Base-by-base conservation (phyloP, 2,329 filamentous ascomycete species). In the Paecilomyces niveus region DNA sequence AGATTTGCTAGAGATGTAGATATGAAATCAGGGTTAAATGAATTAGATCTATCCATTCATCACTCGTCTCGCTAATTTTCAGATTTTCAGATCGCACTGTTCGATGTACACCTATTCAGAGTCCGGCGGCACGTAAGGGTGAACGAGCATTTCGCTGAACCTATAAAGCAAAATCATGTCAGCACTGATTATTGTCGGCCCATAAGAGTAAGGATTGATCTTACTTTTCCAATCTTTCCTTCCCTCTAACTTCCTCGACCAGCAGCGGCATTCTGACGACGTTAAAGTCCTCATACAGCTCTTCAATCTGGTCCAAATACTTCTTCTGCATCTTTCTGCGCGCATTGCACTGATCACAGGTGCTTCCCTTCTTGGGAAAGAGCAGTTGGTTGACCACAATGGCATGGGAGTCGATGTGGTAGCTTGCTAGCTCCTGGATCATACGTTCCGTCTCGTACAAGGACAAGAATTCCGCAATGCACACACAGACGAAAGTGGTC, bases 371-470 rank as follows among this genome's bases (percentile, higher is more conserved):
- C 75, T 89, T 90, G 18, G 94, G 94, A 79, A 96, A 99, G 58
- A 99, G 81, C 65, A 99, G 83, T 81, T 99, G 94, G 77, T 99
- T 99, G 69, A 99, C 94, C 53, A 99, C 94, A 73, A 99, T 97
- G 71, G 89, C 87, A 79, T 97, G 94, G 6, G 93, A 96, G 75
- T 99, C 94, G 73, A 99, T 99, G 70, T 88, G 82, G 78, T 96
- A 99, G 73, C 85, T 89, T 54, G 91, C 87, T 61, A 99, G 82
- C 80, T 99, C 94, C 81, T 99, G 94, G 68, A 99, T 97, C 94
- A 99, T 97, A 69, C 94, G 89, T 81, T 99, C 94, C 62, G 94
- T 99, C 83, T 99, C 94, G 80, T 99, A 99, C 56, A 99, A 83
- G 39, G 88, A 92, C 68, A 99, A 77, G 80, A 99, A 99, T 78